These are phyloP conservation scores for Mycena leptocephala DNA, from an alignment of 768 basidiomycete genomes.

Conservation along the genomic window DNA sequence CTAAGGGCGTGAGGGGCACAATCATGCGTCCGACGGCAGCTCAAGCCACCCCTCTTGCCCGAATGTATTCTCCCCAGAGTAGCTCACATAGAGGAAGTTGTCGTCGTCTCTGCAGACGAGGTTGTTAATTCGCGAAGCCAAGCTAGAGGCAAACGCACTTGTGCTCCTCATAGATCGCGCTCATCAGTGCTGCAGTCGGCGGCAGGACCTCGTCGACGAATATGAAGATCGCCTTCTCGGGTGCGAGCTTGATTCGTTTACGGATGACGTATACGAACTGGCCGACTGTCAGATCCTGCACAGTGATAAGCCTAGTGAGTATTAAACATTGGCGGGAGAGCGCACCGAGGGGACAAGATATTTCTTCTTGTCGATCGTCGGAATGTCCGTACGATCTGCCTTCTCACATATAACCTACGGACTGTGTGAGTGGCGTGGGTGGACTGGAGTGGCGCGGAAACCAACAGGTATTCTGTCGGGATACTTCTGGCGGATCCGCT, in stretches of 20 bases:
- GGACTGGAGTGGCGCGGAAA: conserved; percentile 38
- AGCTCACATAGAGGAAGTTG: conserved; percentile 98
- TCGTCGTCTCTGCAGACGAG: conserved; percentile 88
- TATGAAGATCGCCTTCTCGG: conserved; percentile 99
- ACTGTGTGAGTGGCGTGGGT: conserved; percentile 32
- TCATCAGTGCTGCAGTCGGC: conserved; percentile 98
- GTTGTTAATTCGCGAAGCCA: conserved; percentile 42
- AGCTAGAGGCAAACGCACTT: conserved; percentile 76
- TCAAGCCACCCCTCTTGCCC: conserved; percentile 72
- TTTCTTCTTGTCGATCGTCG: conserved; percentile 99
- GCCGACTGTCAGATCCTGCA: conserved; percentile 94
- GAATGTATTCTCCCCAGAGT: conserved; percentile 98
- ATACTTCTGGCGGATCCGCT: conserved; percentile 99
- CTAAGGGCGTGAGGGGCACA: conserved; percentile 10
- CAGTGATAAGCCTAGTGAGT: background rate
- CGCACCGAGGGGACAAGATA: conserved; percentile 97
- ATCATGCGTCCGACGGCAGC: conserved; percentile 63
- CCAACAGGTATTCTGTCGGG: conserved; percentile 97
- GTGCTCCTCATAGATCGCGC: conserved; percentile 99
- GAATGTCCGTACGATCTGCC: conserved; percentile 98
- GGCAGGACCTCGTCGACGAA: conserved; percentile 99
- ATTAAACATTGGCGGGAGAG: conserved; percentile 23
- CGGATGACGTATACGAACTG: conserved; percentile 99
- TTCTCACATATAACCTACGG: conserved; percentile 98
- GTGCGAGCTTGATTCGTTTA: conserved; percentile 99